phyloP scores from a whole-genome alignment of 495 filamentous ascomycete species.

The Chaetomium tenue region DNA sequence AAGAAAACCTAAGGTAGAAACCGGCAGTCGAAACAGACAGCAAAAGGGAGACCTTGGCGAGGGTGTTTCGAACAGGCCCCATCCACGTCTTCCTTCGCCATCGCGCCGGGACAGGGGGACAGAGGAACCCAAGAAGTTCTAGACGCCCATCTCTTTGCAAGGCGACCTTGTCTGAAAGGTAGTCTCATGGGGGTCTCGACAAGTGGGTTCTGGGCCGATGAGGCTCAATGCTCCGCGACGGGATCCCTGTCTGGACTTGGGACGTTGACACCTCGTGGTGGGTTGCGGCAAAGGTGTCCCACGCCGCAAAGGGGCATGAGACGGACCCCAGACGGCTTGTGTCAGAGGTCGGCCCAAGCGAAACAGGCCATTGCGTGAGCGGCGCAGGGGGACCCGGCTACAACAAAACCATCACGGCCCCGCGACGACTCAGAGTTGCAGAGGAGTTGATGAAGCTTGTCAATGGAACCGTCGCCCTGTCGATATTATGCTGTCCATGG shows the following conservation, averaged over 20 bases:
- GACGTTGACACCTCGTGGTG: conserved; percentile 11
- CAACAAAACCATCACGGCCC: conserved; percentile 18
- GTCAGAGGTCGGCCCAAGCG: conserved; percentile 39
- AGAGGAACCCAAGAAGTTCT: neutral
- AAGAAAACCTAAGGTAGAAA: conserved; percentile 17
- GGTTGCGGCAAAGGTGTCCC: conserved; percentile 31
- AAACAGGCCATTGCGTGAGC: conserved; percentile 30
- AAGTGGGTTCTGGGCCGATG: conserved; percentile 17
- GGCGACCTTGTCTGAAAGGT: conserved; percentile 11
- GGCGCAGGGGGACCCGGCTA: conserved; percentile 16
- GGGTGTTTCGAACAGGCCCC: conserved; percentile 18
- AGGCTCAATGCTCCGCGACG: conserved; percentile 4
- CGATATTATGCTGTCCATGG: neutral
- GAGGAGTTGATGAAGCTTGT: neutral
- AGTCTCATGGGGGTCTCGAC: conserved; percentile 16
- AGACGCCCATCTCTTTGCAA: neutral
- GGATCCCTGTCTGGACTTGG: conserved; percentile 14
- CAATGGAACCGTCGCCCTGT: neutral
- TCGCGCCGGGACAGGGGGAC: neutral
- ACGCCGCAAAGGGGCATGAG: conserved; percentile 33
- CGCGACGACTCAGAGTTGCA: neutral
- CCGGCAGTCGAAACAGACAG: neutral
- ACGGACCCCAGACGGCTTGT: conserved; percentile 38
- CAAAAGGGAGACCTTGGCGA: conserved; percentile 13
- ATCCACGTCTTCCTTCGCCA: neutral